Evolutionary conservation across 1,284 basidiomycete species (phyloP).

Genomic region (Heterobasidion irregulare): DNA sequence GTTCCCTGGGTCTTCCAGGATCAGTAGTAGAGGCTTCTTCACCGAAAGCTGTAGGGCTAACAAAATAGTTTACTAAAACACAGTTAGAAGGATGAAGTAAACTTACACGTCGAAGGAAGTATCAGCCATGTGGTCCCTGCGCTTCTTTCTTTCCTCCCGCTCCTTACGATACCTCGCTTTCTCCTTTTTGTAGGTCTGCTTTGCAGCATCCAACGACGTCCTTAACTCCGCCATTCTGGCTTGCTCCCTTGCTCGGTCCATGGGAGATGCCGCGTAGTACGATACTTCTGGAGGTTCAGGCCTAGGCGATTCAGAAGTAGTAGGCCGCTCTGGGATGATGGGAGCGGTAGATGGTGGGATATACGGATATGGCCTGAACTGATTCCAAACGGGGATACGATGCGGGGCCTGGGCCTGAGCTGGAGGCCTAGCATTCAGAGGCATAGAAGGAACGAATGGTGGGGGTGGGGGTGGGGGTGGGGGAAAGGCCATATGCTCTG

Average conservation of each 20-base stretch:
- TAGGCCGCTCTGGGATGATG: conserved; percentile 9
- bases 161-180: conserved; percentile 60
- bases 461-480: conserved; percentile 14
- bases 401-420: conserved; percentile 8
- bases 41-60: not conserved
- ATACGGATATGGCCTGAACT: conserved; percentile 10
- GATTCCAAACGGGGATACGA: conserved; percentile 8
- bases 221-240: conserved; percentile 17
- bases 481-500: conserved; percentile 1
- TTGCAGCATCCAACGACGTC: conserved; percentile 60
- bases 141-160: conserved; percentile 40
- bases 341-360: conserved; percentile 3
- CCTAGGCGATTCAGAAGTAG: not conserved
- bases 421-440: conserved; percentile 7
- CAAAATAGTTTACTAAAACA: not conserved
- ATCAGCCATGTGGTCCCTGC: conserved; percentile 14
- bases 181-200: conserved; percentile 53
- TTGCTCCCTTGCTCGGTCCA: conserved; percentile 10
- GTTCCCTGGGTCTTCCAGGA: not conserved
- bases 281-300: conserved; percentile 14
- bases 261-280: conserved; percentile 16
- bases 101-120: conserved; percentile 4
- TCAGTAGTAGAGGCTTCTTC: not conserved
- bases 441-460: not conserved
- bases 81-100: not conserved